Conservation (phyloP, 2,329 filamentous ascomycete species). For the Epichloe bromicola region DNA sequence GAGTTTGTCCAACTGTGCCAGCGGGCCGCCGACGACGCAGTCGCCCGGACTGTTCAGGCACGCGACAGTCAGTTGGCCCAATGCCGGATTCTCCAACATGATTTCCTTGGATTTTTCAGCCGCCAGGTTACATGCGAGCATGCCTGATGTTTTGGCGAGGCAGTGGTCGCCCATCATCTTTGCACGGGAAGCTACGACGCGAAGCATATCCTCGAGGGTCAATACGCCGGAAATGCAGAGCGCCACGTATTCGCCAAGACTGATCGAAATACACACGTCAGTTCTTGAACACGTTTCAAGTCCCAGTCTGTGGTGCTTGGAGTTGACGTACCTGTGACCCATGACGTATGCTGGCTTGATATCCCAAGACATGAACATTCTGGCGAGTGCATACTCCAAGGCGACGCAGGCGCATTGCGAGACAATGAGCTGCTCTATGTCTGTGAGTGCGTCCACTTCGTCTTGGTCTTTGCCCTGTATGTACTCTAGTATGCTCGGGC, state of each 20-base stretch:
- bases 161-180: slow-evolving; percentile 52
- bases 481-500: no score
- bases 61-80: neutral
- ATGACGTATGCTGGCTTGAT: slow-evolving; percentile 41
- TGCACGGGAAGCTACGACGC: slow-evolving; percentile 58
- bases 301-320: no score
- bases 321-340: slow-evolving; percentile 27
- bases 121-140: slow-evolving; percentile 34
- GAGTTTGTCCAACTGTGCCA: neutral
- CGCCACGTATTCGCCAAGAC: slow-evolving; percentile 28
- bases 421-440: no score
- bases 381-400: slow-evolving; percentile 41
- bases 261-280: slow-evolving; percentile 17
- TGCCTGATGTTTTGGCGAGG: slow-evolving; percentile 51
- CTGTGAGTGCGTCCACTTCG: no score
- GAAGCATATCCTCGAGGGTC: slow-evolving; percentile 60
- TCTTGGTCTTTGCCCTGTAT: no score
- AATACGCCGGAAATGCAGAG: slow-evolving; percentile 57
- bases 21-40: neutral
- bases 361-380: slow-evolving; percentile 39
- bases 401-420: neutral
- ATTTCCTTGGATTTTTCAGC: neutral
- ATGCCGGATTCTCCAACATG: neutral
- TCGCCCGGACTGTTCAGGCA: neutral
- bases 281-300: no score